Conservation (phyloP, 257 asterid genomes). For the Lavandula angustifolia region DNA sequence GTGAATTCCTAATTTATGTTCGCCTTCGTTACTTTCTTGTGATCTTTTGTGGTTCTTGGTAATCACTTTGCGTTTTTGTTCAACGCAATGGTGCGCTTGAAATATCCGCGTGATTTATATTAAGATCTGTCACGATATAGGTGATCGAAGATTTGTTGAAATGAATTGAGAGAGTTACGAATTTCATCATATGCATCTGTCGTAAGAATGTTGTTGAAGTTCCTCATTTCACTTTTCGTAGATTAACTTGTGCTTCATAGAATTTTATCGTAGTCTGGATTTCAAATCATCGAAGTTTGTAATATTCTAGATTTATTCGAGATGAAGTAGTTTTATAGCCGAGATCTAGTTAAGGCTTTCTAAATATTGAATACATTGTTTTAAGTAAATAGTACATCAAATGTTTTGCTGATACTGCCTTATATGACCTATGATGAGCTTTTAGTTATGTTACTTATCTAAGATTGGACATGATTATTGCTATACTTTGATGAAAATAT, state of each 20-base stretch:
- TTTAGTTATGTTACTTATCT: neutral
- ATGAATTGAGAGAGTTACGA: slow-evolving; percentile 21
- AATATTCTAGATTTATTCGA: neutral
- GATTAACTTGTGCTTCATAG: slow-evolving; percentile 8
- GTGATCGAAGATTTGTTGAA: slow-evolving; percentile 21
- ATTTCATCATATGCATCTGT: slow-evolving; percentile 3
- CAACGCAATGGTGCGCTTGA: slow-evolving; percentile 12
- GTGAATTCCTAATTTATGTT: slow-evolving; percentile 9
- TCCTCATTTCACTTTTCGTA: neutral
- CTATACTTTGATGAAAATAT: neutral
- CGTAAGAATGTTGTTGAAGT: slow-evolving; percentile 21
- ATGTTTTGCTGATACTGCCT: no score
- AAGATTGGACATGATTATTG: slow-evolving; percentile 15
- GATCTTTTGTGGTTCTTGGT: neutral
- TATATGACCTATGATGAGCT: neutral
- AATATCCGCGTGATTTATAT: slow-evolving; percentile 10
- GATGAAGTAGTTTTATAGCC: neutral
- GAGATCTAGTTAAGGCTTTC: slow-evolving; percentile 9
- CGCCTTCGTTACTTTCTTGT: neutral
- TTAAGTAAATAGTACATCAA: neutral
- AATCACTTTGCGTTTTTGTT: slow-evolving; percentile 17
- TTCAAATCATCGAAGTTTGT: neutral
- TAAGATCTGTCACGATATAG: slow-evolving; percentile 39
- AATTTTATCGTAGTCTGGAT: slow-evolving; percentile 11
- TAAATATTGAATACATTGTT: neutral